phyloP scores from a whole-genome alignment of 1,139 yeast genomes.

The Zygosaccharomyces pseudobailii region DNA sequence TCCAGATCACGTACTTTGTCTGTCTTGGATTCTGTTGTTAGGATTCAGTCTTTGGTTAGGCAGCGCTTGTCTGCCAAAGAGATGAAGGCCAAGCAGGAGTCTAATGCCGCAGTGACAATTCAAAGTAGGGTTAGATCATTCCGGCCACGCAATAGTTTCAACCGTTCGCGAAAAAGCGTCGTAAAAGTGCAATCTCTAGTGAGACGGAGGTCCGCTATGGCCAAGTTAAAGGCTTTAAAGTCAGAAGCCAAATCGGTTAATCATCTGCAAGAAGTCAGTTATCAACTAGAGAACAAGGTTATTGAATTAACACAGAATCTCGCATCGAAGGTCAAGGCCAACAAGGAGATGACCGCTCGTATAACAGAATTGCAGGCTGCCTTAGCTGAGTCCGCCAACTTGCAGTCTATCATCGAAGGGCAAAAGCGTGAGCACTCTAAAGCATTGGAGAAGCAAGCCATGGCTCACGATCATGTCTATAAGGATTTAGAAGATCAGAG shows the following conservation, averaged over 20 bases:
- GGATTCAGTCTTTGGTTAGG: conserved; percentile 65
- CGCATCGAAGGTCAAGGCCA: conserved; percentile 73
- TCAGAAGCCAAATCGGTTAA: conserved; percentile 87
- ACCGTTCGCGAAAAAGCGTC: conserved; percentile 43
- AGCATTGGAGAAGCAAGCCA: conserved; percentile 43
- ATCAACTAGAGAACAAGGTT: conserved; percentile 90
- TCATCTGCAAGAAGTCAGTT: conserved; percentile 86
- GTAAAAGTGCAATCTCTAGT: conserved; percentile 71
- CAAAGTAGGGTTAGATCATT: conserved; percentile 46
- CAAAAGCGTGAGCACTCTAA: conserved; percentile 53
- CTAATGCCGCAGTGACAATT: conserved; percentile 60
- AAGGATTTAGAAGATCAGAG: conserved; percentile 55
- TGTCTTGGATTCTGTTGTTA: conserved; percentile 49
- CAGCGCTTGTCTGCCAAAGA: conserved; percentile 56
- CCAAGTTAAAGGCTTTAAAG: conserved; percentile 58
- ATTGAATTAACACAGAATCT: conserved; percentile 86
- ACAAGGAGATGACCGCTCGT: conserved; percentile 65
- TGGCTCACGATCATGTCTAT: conserved; percentile 48
- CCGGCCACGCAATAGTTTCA: conserved; percentile 28
- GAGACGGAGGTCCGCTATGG: conserved; percentile 71
- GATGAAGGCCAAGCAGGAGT: conserved; percentile 45
- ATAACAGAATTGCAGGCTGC: conserved; percentile 53
- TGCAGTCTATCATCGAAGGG: conserved; percentile 52
- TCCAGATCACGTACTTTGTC: conserved; percentile 45
- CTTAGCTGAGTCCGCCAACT: conserved; percentile 53